phyloP scores from a whole-genome alignment of 805 yeast genomes.

The Pichia cabralensis region DNA sequence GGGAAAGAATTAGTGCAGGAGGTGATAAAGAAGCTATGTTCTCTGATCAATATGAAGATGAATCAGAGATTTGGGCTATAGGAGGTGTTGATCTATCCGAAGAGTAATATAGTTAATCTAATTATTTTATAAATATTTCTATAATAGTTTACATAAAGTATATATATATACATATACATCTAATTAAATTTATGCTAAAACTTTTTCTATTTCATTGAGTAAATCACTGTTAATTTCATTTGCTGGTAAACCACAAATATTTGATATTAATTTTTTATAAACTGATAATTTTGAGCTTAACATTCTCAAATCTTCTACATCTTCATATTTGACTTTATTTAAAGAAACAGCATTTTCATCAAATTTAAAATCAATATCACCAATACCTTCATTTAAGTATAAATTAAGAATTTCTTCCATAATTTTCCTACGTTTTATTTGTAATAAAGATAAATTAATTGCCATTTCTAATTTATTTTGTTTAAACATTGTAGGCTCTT shows the following conservation, averaged over 20 bases:
- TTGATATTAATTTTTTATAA: constrained; percentile 63
- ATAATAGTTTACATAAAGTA: background rate
- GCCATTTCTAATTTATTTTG: constrained; percentile 22
- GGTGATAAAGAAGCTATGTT: constrained; percentile 82
- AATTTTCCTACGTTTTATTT: constrained; percentile 28
- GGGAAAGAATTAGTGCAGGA: constrained; percentile 82
- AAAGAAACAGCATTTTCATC: constrained; percentile 10
- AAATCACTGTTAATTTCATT: constrained; percentile 73
- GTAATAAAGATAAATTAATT: constrained; percentile 29
- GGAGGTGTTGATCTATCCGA: constrained; percentile 49
- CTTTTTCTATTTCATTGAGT: constrained; percentile 62
- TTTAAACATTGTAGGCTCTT: constrained; percentile 1
- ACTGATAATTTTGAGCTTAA: constrained; percentile 35
- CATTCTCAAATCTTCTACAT: constrained; percentile 4
- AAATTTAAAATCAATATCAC: constrained; percentile 7
- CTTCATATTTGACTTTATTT: background rate
- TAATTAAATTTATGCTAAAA: constrained; percentile 5
- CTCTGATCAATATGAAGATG: constrained; percentile 81
- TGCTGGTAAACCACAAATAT: constrained; percentile 65
- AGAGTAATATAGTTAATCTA: constrained; percentile 10
- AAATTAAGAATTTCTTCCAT: constrained; percentile 1
- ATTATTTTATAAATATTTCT: background rate
- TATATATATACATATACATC: background rate
- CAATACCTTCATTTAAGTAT: constrained; percentile 1
- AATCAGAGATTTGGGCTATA: constrained; percentile 78